phyloP scores from a whole-genome alignment of 768 basidiomycete genomes.

The Mycena belliarum region DNA sequence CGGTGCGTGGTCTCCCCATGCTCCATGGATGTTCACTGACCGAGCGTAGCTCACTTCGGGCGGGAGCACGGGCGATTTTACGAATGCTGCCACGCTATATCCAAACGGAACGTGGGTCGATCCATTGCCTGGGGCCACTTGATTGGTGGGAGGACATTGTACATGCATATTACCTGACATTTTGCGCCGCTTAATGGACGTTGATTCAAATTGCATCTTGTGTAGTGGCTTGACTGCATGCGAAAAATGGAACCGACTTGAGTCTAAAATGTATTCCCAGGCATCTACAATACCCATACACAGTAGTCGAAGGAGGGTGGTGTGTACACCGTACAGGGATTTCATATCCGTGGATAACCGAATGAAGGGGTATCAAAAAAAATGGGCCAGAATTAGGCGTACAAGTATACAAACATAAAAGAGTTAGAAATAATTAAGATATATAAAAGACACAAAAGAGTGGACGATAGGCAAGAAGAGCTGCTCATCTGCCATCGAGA shows the following conservation, averaged over 20 bases:
- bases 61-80: slow-evolving; percentile 68
- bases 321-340: background rate
- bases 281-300: slow-evolving; percentile 11
- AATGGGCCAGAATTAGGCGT: slow-evolving; percentile 2
- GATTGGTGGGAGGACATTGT: slow-evolving; percentile 13
- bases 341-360: background rate
- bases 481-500: background rate
- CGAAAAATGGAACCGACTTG: too few relatives aligned
- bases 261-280: slow-evolving; percentile 9
- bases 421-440: slow-evolving; percentile 21
- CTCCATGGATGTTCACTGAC: background rate
- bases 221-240: too few relatives aligned
- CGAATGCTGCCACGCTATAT: slow-evolving; percentile 73
- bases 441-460: slow-evolving; percentile 6
- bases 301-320: background rate
- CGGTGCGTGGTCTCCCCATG: slow-evolving; percentile 49
- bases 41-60: slow-evolving; percentile 46
- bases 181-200: background rate
- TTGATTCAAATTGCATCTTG: too few relatives aligned
- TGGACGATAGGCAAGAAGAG: background rate
- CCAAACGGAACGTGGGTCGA: slow-evolving; percentile 84
- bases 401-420: slow-evolving; percentile 19
- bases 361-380: slow-evolving; percentile 17
- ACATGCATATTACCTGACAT: background rate
- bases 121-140: slow-evolving; percentile 68